These are phyloP conservation scores for Knoxia roxburghii DNA, from an alignment of 257 asterid genomes.

Conservation along the genomic window DNA sequence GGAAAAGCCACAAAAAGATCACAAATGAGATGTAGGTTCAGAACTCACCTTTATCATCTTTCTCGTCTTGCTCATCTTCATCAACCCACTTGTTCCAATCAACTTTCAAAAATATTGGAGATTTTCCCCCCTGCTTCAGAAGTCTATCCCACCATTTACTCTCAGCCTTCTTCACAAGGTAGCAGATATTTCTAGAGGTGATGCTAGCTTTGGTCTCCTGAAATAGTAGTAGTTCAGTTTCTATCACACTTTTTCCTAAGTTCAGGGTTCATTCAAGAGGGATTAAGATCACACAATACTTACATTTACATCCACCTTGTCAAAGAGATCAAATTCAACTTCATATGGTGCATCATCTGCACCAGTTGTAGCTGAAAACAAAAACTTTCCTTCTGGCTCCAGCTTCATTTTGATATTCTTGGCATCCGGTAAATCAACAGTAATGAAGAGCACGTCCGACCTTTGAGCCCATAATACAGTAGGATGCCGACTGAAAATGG, in stretches of 20 bases:
- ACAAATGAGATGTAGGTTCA: not conserved
- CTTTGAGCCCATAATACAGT: slow-evolving; percentile 72
- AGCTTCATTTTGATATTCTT: slow-evolving; percentile 57
- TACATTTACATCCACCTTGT: slow-evolving; percentile 58
- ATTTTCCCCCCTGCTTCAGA: slow-evolving; percentile 46
- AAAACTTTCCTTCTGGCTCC: slow-evolving; percentile 67
- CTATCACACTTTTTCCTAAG: not conserved
- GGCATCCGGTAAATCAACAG: slow-evolving; percentile 73
- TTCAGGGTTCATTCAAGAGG: not conserved
- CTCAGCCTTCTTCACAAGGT: slow-evolving; percentile 69
- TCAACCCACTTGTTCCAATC: slow-evolving; percentile 95
- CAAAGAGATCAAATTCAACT: slow-evolving; percentile 47
- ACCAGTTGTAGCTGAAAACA: slow-evolving; percentile 55
- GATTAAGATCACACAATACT: slow-evolving; percentile 12
- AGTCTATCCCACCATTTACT: slow-evolving; percentile 76
- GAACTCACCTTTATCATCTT: slow-evolving; percentile 24
- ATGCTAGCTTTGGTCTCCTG: slow-evolving; percentile 62
- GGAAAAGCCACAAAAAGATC: not conserved
- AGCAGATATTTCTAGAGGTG: slow-evolving; percentile 43
- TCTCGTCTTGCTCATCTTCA: slow-evolving; percentile 59
- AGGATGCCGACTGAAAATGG: slow-evolving; percentile 51
- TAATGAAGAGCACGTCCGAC: slow-evolving; percentile 44
- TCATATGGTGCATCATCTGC: slow-evolving; percentile 42
- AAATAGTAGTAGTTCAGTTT: slow-evolving; percentile 1
- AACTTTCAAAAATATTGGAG: slow-evolving; percentile 61